Evolutionary conservation across 192 early-diverging fungal species (phyloP).

Genomic region (Geranomyces variabilis): DNA sequence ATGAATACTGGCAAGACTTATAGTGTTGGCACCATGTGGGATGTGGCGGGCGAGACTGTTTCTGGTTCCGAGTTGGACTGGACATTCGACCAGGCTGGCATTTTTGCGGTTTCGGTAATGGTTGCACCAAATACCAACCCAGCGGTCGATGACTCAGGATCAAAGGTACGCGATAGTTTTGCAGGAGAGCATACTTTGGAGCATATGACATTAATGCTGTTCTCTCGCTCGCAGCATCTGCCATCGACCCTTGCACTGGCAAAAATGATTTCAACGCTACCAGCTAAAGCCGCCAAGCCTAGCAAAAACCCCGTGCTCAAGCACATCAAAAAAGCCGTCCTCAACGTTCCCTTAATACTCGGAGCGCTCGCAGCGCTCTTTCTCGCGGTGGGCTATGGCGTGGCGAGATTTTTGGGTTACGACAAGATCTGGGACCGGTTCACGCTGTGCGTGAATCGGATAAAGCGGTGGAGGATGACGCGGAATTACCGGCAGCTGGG

Average conservation of each 20-base stretch:
- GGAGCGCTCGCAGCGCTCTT: constrained; percentile 19
- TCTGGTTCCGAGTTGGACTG: constrained; percentile 36
- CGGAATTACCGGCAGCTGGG: constrained; percentile 13
- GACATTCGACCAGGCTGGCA: constrained; percentile 32
- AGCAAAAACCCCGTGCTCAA: constrained; percentile 12
- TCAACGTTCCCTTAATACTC: constrained; percentile 19
- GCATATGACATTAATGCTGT: neutral
- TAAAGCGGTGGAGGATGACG: constrained; percentile 25
- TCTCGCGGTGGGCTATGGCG: constrained; percentile 10
- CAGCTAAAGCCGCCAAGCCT: constrained; percentile 15
- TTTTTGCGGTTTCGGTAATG: constrained; percentile 20
- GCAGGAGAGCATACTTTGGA: neutral
- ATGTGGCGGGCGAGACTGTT: constrained; percentile 1
- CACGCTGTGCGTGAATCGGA: constrained; percentile 6
- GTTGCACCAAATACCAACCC: neutral
- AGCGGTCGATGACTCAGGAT: neutral
- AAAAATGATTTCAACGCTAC: neutral
- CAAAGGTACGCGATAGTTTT: too few relatives aligned
- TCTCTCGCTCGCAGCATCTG: constrained; percentile 9
- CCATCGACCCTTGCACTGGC: constrained; percentile 17
- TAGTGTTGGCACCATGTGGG: constrained; percentile 14
- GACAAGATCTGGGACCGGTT: constrained; percentile 39
- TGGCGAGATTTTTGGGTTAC: constrained; percentile 32
- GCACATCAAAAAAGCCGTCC: constrained; percentile 25
- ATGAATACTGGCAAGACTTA: constrained; percentile 8